Percentiles rank a stretch among this genome's conserved stretches.
phyloP scores from a whole-genome alignment of 2,329 filamentous ascomycete genomes.

The Diatrype stigma region DNA sequence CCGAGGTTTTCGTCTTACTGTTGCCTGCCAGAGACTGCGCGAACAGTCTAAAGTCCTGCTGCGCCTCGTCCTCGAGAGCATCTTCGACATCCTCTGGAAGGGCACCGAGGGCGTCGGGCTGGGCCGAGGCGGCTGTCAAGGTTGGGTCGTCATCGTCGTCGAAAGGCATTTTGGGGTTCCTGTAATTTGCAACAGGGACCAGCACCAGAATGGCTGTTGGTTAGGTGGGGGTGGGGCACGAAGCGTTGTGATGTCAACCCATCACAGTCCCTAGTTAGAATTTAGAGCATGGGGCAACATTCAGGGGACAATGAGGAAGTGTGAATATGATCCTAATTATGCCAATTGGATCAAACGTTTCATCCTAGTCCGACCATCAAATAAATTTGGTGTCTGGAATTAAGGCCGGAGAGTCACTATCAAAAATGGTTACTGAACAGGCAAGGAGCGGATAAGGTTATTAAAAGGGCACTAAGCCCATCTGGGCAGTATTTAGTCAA shows the following conservation, averaged over 20 bases:
- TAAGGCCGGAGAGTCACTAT: too few relatives aligned
- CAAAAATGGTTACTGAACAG: too few relatives aligned
- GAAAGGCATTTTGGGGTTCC: slow-evolving; percentile 19
- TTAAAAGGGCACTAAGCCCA: too few relatives aligned
- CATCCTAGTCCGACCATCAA: background rate
- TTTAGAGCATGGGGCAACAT: too few relatives aligned
- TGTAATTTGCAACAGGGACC: too few relatives aligned
- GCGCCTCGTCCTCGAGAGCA: slow-evolving; percentile 69
- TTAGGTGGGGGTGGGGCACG: background rate
- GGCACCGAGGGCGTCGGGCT: slow-evolving; percentile 18
- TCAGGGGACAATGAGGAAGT: too few relatives aligned
- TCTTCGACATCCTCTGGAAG: slow-evolving; percentile 40
- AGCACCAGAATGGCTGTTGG: background rate
- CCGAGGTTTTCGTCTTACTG: slow-evolving; percentile 29
- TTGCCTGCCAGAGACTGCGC: slow-evolving; percentile 38
- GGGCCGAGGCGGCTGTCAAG: slow-evolving; percentile 9
- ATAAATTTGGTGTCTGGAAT: background rate
- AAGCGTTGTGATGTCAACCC: too few relatives aligned
- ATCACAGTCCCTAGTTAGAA: too few relatives aligned
- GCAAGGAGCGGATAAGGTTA: too few relatives aligned
- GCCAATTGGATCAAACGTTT: background rate
- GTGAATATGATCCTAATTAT: too few relatives aligned
- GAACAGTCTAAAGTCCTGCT: slow-evolving; percentile 81
- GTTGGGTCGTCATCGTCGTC: slow-evolving; percentile 22
- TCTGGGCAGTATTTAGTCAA: too few relatives aligned